Base-by-base conservation (phyloP, 2,329 filamentous ascomycete species). In the Graphilbum fragrans region DNA sequence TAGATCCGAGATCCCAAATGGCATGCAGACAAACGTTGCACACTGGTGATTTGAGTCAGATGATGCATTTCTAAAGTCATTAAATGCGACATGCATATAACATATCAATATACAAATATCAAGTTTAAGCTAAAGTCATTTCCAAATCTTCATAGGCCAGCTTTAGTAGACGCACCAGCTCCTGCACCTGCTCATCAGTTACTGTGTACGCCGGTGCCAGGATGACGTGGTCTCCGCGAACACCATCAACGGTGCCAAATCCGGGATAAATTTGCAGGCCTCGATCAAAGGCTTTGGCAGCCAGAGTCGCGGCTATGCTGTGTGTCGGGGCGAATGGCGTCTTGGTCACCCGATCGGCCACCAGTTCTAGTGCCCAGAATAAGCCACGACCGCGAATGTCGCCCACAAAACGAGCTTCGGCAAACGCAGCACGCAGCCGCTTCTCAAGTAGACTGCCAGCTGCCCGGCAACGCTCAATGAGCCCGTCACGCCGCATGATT, bases 181-280 rank as follows among this genome's bases (percentile, higher is more conserved):
- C 2, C 23, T 16, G 14, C n/a, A 42, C 35, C 29, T 42, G 35
- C 5, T 38, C 40, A 8, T 42, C 37, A 4, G 37, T 32, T 3
- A 16, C 19, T 35, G 72, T 84, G 57, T 76, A 85, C 0, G 82
- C 69, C 6, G 83, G 83, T 1, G 80, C 73, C 16, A 87, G 53
- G 17, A 86, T 64, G 27, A 85, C 63, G 55, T 86, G 80, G 51
- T 88, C 82, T 6, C 82, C 81, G 2, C 56, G 55, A 2, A 69
- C 65, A 36, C 82, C 67, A 47, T 68, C 76, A 0, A 65, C 71
- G 0, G 74, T 76, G 1, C 80, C 80, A 2, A 61, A 60, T 0
- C 78, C 79, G 1, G 74, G 74, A 52, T 85, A 86, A 3, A 85
- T 51, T 4, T 57, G 56, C 25, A 62, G 57, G 14, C 51, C 37